Evolutionary conservation across 2,329 filamentous ascomycete species (phyloP), one percentile per base, ranked within the genome.

Genomic region (Arthrobotrys sphaeroides): DNA sequence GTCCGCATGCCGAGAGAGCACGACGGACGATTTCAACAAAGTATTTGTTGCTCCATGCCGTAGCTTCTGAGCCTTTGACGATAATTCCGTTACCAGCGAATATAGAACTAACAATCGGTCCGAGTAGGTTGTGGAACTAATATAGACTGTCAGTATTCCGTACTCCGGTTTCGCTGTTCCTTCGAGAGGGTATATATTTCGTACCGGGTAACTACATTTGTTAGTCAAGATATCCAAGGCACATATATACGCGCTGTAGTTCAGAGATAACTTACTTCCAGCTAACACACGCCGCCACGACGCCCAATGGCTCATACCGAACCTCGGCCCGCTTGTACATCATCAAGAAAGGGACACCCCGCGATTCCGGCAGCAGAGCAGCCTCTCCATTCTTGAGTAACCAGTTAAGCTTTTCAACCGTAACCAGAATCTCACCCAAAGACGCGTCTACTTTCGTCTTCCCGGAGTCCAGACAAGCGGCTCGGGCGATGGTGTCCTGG

Each of bases 371-470:
- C 36, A 83, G 83, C 78, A 99, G 84, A 0, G 93, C 91, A 80
- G 88, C 88, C 83, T 97, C 94, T 79, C 95, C 95, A 83, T 99
- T 93, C 78, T 89, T 85, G 77, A 98, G 90, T 2, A 93, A 97
- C 95, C 95, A 99, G 81, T 91, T 90, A 74, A 99, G 86, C 85
- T 97, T 97, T 85, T 98, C 95, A 0, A 88, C 90, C 5, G 95
- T 97, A 43, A 97, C 93, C 66, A 99, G 86, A 77, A 98, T 94
- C 86, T 99, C 95, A 61, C 95, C 95, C 67, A 99, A 89, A 79
- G 91, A 90, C 0, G 94, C 95, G 83, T 99, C 95, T 40, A 98
- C 89, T 85, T 94, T 91, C 1, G 96, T 97, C 86, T 99, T 99
- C 77, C 95, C 95, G 43, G 92, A 96, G 83, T 99, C 95, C 36